Base-by-base conservation (phyloP, 2,329 filamentous ascomycete species). In the Trichophyton rubrum region DNA sequence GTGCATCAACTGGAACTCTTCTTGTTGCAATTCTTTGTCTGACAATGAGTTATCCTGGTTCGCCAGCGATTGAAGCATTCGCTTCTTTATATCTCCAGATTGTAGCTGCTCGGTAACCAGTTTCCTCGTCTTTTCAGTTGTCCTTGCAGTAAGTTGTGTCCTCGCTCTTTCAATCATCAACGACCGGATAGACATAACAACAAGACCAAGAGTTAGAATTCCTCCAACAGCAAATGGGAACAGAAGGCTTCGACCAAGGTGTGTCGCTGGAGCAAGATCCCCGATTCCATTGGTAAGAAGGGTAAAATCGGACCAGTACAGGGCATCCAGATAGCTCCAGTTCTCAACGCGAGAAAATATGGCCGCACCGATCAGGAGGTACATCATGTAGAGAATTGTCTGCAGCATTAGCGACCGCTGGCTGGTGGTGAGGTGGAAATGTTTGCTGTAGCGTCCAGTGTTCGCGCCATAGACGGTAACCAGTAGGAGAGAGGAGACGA, bases 381-480 rank as follows among this genome's bases (percentile, higher is more conserved):
- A 77, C 9, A 74, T 66, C 61, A 73, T 66, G 58, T 74, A 74
- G 5, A 70, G 66, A 51, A 76, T 76, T 7, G 73, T 77, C 56
- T 77, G 75, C 22, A 77, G 63, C 75, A 77, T 77, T 53, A 77
- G 63, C 9, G 82, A 84, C 17, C 82, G 72, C 66, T 85, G 82
- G 40, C 78, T 78, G 22, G 75, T 73, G 0, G 80, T 84, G 3
- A 85, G 73, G 11, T 77, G 74, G 68, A 83, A 85, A 24, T 81
- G 77, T 61, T 77, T 79, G n/a, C 74, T 73, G 63, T 82, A 84
- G 61, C 82, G 78, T 0, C 77, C 77, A 60, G 70, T 75, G 61
- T 74, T 77, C 3, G 82, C 82, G 4, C 82, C 82, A 60, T 77
- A 77, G 0, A 82, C 79, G 0, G 82, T 85, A 7, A 82, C 65